Conservation (phyloP, 805 yeast species). For the Pichia paraexigua region DNA sequence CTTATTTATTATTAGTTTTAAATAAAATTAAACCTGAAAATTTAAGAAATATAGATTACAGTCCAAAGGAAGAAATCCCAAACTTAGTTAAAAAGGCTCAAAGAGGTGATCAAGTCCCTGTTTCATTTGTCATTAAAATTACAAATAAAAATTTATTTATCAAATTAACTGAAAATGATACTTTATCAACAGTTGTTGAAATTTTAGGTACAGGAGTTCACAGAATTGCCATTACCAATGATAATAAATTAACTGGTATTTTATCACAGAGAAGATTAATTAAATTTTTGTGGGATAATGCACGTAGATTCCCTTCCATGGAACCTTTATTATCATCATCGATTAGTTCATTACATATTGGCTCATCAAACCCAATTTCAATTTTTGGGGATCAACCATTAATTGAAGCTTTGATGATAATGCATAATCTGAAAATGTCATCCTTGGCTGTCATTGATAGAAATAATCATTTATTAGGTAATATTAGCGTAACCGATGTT, state of each 20-base stretch:
- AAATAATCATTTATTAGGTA: slow-evolving; percentile 70
- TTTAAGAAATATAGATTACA: slow-evolving; percentile 27
- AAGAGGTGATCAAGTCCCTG: slow-evolving; percentile 85
- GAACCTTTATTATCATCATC: slow-evolving; percentile 67
- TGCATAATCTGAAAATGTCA: slow-evolving; percentile 78
- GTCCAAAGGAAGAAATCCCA: slow-evolving; percentile 33
- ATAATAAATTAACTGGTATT: slow-evolving; percentile 64
- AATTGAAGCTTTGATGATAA: slow-evolving; percentile 77
- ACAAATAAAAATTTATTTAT: slow-evolving; percentile 86
- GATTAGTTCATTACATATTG: slow-evolving; percentile 67
- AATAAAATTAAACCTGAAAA: slow-evolving; percentile 48
- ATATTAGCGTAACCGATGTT: slow-evolving; percentile 91
- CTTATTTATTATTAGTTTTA: slow-evolving; percentile 76
- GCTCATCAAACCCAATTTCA: slow-evolving; percentile 62
- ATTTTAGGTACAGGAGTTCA: slow-evolving; percentile 94
- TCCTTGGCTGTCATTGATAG: slow-evolving; percentile 90
- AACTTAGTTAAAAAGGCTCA: slow-evolving; percentile 55
- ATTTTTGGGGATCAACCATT: slow-evolving; percentile 82
- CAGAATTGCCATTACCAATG: slow-evolving; percentile 67
- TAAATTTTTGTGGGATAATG: slow-evolving; percentile 85
- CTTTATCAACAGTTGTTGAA: slow-evolving; percentile 69
- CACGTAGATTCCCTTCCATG: slow-evolving; percentile 73
- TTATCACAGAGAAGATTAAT: slow-evolving; percentile 86
- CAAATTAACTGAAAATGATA: slow-evolving; percentile 62
- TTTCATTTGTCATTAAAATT: slow-evolving; percentile 74